Conservation (phyloP, 2,329 filamentous ascomycete species). For the Rosellinia necatrix region DNA sequence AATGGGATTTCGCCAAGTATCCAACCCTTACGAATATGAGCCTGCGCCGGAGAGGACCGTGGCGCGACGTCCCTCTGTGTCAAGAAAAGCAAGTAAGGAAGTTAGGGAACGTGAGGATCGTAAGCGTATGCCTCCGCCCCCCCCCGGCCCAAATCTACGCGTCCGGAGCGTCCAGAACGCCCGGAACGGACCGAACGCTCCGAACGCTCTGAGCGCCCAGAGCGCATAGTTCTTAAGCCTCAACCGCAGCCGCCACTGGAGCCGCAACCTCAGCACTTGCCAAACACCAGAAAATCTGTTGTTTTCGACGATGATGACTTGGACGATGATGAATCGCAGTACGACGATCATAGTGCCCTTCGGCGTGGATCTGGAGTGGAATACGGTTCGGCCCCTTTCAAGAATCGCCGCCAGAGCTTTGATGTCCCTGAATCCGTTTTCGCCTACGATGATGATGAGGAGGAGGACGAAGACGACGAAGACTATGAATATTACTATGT, state of each 20-base stretch:
- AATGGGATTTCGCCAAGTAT: slow-evolving; percentile 46
- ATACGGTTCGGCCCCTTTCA: slow-evolving; percentile 36
- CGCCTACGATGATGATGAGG: slow-evolving; percentile 23
- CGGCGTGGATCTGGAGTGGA: slow-evolving; percentile 36
- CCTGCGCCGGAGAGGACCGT: slow-evolving; percentile 44
- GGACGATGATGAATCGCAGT: slow-evolving; percentile 30
- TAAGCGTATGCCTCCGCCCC: slow-evolving; percentile 55
- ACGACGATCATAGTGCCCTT: slow-evolving; percentile 16
- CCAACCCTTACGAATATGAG: slow-evolving; percentile 50
- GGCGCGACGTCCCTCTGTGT: slow-evolving; percentile 49
- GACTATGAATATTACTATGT: slow-evolving; percentile 28
- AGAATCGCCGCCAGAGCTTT: slow-evolving; percentile 33
- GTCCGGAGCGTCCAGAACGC: slow-evolving; percentile 11
- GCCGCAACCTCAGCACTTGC: too few relatives aligned
- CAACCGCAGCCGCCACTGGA: slow-evolving; percentile 28
- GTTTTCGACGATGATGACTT: slow-evolving; percentile 37
- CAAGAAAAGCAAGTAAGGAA: slow-evolving; percentile 43
- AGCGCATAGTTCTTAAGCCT: slow-evolving; percentile 38
- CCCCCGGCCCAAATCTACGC: slow-evolving; percentile 48
- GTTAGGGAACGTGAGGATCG: slow-evolving; percentile 53
- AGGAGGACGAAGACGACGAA: slow-evolving; percentile 17
- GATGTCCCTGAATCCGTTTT: slow-evolving; percentile 24
- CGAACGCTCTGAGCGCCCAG: slow-evolving; percentile 16
- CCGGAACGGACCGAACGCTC: too few relatives aligned
- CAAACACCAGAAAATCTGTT: slow-evolving; percentile 37